Conservation (phyloP, 495 filamentous ascomycete species). For the Penicillium manginii region DNA sequence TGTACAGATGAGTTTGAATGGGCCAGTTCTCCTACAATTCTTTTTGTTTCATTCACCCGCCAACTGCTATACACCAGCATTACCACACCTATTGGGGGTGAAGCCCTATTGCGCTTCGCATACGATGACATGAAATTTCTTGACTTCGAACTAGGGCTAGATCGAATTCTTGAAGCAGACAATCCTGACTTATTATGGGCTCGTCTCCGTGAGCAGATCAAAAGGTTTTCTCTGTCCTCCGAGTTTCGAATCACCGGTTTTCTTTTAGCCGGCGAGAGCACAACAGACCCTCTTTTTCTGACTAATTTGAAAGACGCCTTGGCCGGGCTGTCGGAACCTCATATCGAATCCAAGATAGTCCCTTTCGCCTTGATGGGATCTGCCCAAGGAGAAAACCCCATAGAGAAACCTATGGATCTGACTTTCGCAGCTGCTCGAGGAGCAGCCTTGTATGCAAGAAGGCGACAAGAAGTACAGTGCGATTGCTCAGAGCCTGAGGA, state of each 20-base stretch:
- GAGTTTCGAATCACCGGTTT: conserved; percentile 14
- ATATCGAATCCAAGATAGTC: neutral
- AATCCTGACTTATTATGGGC: conserved; percentile 10
- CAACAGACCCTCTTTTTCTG: conserved; percentile 13
- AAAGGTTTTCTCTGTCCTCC: conserved; percentile 15
- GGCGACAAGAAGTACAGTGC: conserved; percentile 21
- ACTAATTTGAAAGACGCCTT: conserved; percentile 15
- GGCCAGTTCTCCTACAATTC: neutral
- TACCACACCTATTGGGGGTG: neutral
- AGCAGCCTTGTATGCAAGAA: conserved; percentile 21
- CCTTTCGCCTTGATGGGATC: neutral
- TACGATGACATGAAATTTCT: conserved; percentile 7
- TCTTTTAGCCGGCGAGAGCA: conserved; percentile 20
- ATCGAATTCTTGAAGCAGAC: conserved; percentile 17
- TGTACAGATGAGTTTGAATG: conserved; percentile 12
- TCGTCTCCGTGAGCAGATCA: conserved; percentile 11
- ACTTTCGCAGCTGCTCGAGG: conserved; percentile 21
- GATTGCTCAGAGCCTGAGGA: conserved; percentile 10
- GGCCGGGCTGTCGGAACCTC: neutral
- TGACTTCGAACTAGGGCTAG: conserved; percentile 16
- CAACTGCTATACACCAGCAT: conserved; percentile 19
- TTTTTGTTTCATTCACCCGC: conserved; percentile 13
- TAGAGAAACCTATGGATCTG: conserved; percentile 4
- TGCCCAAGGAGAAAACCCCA: neutral
- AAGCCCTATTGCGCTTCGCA: conserved; percentile 6